Base-by-base conservation (phyloP, 805 yeast genomes). In the Lachancea fermentati region DNA sequence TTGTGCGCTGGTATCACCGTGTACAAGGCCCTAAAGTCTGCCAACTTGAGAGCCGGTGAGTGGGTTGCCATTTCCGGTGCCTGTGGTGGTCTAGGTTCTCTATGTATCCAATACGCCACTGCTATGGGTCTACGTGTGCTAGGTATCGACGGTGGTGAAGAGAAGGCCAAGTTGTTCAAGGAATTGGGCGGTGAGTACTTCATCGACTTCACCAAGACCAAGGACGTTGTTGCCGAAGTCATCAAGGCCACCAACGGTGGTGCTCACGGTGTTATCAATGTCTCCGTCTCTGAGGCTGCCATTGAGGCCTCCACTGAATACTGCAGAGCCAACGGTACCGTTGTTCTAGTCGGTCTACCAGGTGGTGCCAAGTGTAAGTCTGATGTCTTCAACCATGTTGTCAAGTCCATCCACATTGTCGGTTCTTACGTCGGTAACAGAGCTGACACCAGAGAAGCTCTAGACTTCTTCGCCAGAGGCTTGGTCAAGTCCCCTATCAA, bases 1-100 rank as follows among this genome's bases (percentile, higher is more conserved):
- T 75, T 86, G 57, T 85, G 95, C 70, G 95, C 95, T 24, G 95
- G 95, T 66, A 78, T 85, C 64, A 85, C 95, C 32, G 94, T 84
- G 43, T 85, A 85, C 80, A 85, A 85, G 73, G 95, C 94, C 33
- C 71, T 85, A 60, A 85, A 85, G 73, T 81, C 85, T 33, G 85
- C 94, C 41, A 75, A 75, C 45, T 68, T 81, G 56, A 61, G 51
- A 44, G 76, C 87, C 44, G 88, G 88, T 51, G 73, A 82, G 54
- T 81, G 85, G 85, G 81, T 81, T 44, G 81, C 84, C 51, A 66
- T 81, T 50, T 76, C 84, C 43, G 89, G 89, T 63, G 87, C 87
- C 41, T 86, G 81, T 55, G 86, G 88, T 61, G 88, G 88, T 48
- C 75, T 81, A 55, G 89, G 89, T 44, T 72, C 86, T 41, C 67